Evolutionary conservation across 2,329 filamentous ascomycete species (phyloP).

Genomic region (Sphaerulina musiva): DNA sequence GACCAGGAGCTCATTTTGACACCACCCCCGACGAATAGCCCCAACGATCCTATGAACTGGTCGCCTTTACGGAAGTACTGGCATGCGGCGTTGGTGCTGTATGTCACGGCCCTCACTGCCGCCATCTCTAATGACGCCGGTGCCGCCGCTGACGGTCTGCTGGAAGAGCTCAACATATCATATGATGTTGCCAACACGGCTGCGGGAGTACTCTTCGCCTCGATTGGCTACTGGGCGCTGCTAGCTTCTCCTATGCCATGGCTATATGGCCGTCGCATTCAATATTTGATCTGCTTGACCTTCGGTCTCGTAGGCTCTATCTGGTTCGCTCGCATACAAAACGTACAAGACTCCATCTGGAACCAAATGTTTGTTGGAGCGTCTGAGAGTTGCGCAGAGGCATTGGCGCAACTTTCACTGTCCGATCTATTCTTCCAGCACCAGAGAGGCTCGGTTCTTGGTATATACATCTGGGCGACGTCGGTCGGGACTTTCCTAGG

Average conservation of each 20-base stretch:
- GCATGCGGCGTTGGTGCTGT: slow-evolving; percentile 45
- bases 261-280: slow-evolving; percentile 49
- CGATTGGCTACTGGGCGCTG: slow-evolving; percentile 52
- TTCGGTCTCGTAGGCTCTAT: slow-evolving; percentile 47
- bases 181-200: slow-evolving; percentile 51
- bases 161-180: slow-evolving; percentile 46
- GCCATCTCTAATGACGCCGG: slow-evolving; percentile 53
- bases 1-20: slow-evolving; percentile 46
- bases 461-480: slow-evolving; percentile 51
- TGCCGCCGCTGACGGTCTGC: slow-evolving; percentile 46
- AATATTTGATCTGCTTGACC: slow-evolving; percentile 50
- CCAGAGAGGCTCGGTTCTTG: slow-evolving; percentile 49
- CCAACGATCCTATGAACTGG: slow-evolving; percentile 33
- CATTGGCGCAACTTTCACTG: slow-evolving; percentile 51
- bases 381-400: slow-evolving; percentile 52
- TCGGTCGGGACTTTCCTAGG: slow-evolving; percentile 53
- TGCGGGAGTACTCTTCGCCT: slow-evolving; percentile 52
- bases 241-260: slow-evolving; percentile 49
- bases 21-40: slow-evolving; percentile 43
- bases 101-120: slow-evolving; percentile 50
- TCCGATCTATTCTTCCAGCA: slow-evolving; percentile 55
- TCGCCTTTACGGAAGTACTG: slow-evolving; percentile 27
- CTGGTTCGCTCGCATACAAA: slow-evolving; percentile 47
- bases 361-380: slow-evolving; percentile 54
- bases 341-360: slow-evolving; percentile 46